These are phyloP conservation scores for Lentinula sp. DNA, from an alignment of 768 basidiomycete genomes.

Conservation along the genomic window DNA sequence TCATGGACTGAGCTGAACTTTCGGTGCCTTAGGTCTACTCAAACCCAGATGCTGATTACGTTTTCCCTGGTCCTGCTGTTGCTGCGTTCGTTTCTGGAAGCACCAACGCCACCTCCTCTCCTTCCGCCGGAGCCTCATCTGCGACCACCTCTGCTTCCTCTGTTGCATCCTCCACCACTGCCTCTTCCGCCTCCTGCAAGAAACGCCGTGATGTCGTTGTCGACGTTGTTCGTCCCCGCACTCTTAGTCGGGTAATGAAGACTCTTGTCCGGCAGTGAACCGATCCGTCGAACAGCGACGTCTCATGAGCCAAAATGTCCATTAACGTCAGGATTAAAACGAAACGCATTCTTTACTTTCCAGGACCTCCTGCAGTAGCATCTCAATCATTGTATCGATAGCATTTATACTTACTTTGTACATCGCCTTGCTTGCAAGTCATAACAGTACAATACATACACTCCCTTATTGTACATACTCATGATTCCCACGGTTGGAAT, in stretches of 20 bases:
- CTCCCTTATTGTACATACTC: no score
- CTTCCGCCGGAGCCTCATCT: background rate
- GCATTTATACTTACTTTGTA: background rate
- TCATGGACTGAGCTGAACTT: no score
- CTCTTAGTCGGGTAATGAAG: slow-evolving; percentile 2
- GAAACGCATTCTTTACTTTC: background rate
- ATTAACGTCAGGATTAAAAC: background rate
- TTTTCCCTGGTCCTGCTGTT: slow-evolving; percentile 4
- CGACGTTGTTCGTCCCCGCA: background rate
- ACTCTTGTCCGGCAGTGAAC: background rate
- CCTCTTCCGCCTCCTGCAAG: background rate
- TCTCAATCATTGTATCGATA: background rate
- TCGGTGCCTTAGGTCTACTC: background rate
- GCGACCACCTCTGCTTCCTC: background rate
- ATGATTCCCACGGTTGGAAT: no score
- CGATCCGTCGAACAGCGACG: background rate
- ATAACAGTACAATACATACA: no score
- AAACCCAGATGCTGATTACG: background rate
- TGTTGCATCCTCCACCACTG: background rate
- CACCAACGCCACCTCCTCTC: background rate
- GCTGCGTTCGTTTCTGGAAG: background rate
- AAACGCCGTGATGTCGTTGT: no score
- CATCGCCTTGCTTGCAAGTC: background rate
- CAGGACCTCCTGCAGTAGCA: no score
- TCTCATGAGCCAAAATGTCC: background rate